phyloP scores from a whole-genome alignment of 129 eudicot species.

The Oenanthe sinensis region DNA sequence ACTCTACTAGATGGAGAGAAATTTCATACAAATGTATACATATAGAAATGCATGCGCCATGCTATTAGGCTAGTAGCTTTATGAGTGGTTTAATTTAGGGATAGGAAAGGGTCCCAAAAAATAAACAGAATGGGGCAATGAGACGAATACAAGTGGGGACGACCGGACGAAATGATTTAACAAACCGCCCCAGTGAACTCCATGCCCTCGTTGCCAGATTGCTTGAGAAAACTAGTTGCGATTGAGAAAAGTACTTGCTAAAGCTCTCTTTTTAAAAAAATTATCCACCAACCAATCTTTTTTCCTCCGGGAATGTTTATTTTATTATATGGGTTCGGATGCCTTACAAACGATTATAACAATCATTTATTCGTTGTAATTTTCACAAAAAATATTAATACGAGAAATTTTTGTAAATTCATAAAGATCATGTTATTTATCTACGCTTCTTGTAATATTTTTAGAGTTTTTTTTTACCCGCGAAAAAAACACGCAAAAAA shows the following conservation, averaged over 20 bases:
- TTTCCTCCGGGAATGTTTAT: background rate
- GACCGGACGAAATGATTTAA: background rate
- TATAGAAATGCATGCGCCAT: background rate
- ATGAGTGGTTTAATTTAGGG: background rate
- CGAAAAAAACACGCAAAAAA: no score
- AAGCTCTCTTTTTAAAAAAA: background rate
- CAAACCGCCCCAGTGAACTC: conserved; percentile 3
- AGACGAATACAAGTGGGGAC: background rate
- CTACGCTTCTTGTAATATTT: no score
- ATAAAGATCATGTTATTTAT: no score
- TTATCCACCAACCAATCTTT: background rate
- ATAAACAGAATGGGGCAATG: background rate
- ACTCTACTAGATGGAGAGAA: no score
- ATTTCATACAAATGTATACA: no score
- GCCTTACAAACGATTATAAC: no score
- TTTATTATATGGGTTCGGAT: no score
- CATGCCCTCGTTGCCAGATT: background rate
- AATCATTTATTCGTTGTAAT: no score
- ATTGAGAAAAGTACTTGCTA: background rate
- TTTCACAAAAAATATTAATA: no score
- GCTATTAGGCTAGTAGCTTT: background rate
- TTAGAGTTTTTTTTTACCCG: no score
- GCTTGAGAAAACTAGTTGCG: background rate
- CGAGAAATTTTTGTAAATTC: no score
- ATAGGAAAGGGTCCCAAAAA: background rate